A percentile compares a stretch with the other conserved stretches of the same genome.
These are phyloP conservation scores for Stylonectria norvegica DNA, from an alignment of 2,329 filamentous ascomycete species.

Conservation along the genomic window DNA sequence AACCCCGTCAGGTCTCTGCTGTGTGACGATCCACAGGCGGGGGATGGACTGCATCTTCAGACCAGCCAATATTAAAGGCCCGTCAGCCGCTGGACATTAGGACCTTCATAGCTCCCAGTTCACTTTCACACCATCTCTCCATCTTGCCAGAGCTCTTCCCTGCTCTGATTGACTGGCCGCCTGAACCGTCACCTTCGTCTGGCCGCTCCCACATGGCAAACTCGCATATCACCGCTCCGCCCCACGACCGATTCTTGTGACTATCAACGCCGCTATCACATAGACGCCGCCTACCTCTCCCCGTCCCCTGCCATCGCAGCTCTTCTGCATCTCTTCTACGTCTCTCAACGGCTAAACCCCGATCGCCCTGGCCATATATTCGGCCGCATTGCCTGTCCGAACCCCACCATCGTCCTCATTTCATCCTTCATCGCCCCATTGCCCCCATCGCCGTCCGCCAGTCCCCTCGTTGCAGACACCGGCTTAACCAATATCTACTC, in stretches of 20 bases:
- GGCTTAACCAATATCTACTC: too few species aligned
- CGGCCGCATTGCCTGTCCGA: slow-evolving; percentile 20
- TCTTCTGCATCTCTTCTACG: slow-evolving; percentile 17
- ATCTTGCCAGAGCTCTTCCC: slow-evolving; percentile 12
- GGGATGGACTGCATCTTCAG: slow-evolving; percentile 21
- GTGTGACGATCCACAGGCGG: slow-evolving; percentile 28
- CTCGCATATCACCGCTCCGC: slow-evolving; percentile 23
- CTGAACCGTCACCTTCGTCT: slow-evolving; percentile 5
- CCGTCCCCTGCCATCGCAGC: slow-evolving; percentile 17
- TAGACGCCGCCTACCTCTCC: slow-evolving; percentile 11
- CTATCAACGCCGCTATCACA: neutral
- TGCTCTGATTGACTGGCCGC: slow-evolving; percentile 22
- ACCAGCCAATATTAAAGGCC: slow-evolving; percentile 53
- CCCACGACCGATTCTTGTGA: slow-evolving; percentile 5
- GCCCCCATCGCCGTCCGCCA: slow-evolving; percentile 13
- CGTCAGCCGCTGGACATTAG: slow-evolving; percentile 43
- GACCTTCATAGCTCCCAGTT: slow-evolving; percentile 15
- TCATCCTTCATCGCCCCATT: slow-evolving; percentile 20
- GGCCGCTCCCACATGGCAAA: slow-evolving; percentile 30
- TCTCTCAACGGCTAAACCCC: slow-evolving; percentile 17
- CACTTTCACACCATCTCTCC: slow-evolving; percentile 8
- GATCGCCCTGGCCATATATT: slow-evolving; percentile 26
- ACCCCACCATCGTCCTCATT: slow-evolving; percentile 22
- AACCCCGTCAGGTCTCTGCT: slow-evolving; percentile 20
- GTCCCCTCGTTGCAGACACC: slow-evolving; percentile 22